Evolutionary conservation across 202 grass and related monocot genomes (phyloP), one percentile per base, ranked within the genome.

Genomic region (Alloteropsis angusta): DNA sequence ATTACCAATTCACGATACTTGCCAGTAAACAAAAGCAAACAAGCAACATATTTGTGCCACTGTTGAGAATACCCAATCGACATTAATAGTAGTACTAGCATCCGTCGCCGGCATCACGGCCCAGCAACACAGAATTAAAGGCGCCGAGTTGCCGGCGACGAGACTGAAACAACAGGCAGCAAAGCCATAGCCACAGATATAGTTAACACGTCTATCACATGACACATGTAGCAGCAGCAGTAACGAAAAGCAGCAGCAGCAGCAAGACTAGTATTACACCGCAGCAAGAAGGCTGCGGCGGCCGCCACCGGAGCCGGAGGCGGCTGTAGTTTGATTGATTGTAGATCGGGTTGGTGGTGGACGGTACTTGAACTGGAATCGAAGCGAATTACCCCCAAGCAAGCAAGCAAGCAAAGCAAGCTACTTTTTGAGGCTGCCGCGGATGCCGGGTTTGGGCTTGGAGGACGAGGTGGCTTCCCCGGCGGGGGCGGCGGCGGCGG

Each of bases 351-450:
- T 47, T 9, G 23, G 18, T 9, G 23, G 18, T 39, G 26, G 45
- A 72, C 48, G 50, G 16, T 21, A 49, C 4, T n/a, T 47, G 50
- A 78, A 66, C 4, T n/a, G 62, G 50, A 78, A 66, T 66, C 5
- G 23, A 7, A 46, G 81, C 16, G 48, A 48, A 46, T 86, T 84
- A 69, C 86, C 84, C 79, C n/a, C 73, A 60, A 16, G 21, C 41
- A 22, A 13, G 5, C 25, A 1, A 28, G 5, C 36, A 38, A 6
- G 37, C 42, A 18, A 22, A 13, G 5, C 25, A 1, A 28, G 5
- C 80, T 92, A 92, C 84, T 92, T 96, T 85, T 96, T 96, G 74
- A 67, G 77, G 89, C 92, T 92, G 43, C 92, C 92, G 11, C 92
- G 89, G 82, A 96, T 0, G 34, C 92, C 89, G 0, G 89, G 89